Evolutionary conservation across 1,284 basidiomycete genomes (phyloP).

Genomic region (Sanghuangporus weigelae): DNA sequence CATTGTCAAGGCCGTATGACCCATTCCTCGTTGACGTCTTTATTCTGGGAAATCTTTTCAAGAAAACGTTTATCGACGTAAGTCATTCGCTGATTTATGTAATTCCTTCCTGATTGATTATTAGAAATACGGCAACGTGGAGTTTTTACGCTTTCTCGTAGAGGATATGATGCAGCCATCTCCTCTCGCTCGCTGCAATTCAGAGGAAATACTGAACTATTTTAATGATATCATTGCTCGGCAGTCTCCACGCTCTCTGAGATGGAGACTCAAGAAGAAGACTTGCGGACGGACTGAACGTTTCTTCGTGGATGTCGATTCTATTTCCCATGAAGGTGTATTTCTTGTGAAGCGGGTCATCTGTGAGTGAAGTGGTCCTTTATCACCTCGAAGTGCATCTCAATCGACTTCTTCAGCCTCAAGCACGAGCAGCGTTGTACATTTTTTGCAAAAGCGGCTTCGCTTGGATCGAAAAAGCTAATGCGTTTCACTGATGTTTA

Average conservation of each 20-base stretch:
- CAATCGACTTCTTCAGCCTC: too few species aligned
- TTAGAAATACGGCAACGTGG: slow-evolving; percentile 21
- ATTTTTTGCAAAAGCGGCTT: too few species aligned
- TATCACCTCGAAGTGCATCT: too few species aligned
- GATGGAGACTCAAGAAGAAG: not conserved
- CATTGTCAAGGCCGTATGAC: not conserved
- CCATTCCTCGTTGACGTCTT: slow-evolving; percentile 11
- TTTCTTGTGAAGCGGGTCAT: too few species aligned
- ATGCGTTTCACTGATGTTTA: too few species aligned
- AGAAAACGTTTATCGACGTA: not conserved
- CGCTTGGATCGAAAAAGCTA: too few species aligned
- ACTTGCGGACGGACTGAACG: not conserved
- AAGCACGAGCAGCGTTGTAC: too few species aligned
- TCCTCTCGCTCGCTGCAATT: slow-evolving; percentile 1
- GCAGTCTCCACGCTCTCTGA: not conserved
- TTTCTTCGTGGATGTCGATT: not conserved
- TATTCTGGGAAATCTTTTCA: slow-evolving; percentile 9
- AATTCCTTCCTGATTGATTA: not conserved
- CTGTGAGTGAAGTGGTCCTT: too few species aligned
- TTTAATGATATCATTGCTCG: not conserved
- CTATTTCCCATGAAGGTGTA: too few species aligned
- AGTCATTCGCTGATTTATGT: not conserved
- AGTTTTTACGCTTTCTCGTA: slow-evolving; percentile 23
- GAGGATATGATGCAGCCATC: slow-evolving; percentile 20
- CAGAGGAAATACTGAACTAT: not conserved